Percentiles rank a stretch among this genome's conserved stretches.
These are phyloP conservation scores for Mycena filopes DNA, from an alignment of 768 basidiomycete genomes.

Conservation along the genomic window DNA sequence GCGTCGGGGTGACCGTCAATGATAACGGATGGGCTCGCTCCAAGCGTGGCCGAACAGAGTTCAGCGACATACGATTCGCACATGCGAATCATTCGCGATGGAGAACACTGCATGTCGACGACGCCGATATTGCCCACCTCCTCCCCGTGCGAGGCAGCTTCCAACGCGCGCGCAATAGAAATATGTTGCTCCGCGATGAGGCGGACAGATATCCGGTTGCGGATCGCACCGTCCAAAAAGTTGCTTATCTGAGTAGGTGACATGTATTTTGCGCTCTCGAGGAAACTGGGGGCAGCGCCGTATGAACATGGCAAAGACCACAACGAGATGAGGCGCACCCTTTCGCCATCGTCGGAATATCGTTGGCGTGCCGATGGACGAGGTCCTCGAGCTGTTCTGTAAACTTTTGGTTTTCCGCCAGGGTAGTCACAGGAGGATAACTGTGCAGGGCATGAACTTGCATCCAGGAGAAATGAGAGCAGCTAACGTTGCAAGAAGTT, in stretches of 20 bases:
- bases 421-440: constrained; percentile 59
- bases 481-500: constrained; percentile 65
- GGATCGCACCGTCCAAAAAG: constrained; percentile 87
- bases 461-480: neutral
- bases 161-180: constrained; percentile 77
- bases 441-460: constrained; percentile 19
- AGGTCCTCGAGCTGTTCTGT: constrained; percentile 74
- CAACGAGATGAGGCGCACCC: too few relatives aligned
- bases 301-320: too few relatives aligned
- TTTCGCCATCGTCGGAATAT: constrained; percentile 91
- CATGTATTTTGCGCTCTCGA: constrained; percentile 88
- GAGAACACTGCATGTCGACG: constrained; percentile 79
- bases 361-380: constrained; percentile 83
- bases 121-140: constrained; percentile 69
- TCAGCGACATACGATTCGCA: constrained; percentile 88
- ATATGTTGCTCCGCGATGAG: constrained; percentile 94
- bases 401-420: constrained; percentile 78
- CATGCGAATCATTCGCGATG: constrained; percentile 77
- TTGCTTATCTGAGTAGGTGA: constrained; percentile 79
- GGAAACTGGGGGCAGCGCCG: constrained; percentile 64
- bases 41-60: constrained; percentile 86
- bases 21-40: constrained; percentile 70
- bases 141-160: constrained; percentile 45
- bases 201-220: constrained; percentile 87
- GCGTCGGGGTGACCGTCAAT: constrained; percentile 78